Percentiles rank a stretch among this genome's conserved stretches.
phyloP scores from a whole-genome alignment of 164 flowering plant genomes.

The Sextonia rubra region DNA sequence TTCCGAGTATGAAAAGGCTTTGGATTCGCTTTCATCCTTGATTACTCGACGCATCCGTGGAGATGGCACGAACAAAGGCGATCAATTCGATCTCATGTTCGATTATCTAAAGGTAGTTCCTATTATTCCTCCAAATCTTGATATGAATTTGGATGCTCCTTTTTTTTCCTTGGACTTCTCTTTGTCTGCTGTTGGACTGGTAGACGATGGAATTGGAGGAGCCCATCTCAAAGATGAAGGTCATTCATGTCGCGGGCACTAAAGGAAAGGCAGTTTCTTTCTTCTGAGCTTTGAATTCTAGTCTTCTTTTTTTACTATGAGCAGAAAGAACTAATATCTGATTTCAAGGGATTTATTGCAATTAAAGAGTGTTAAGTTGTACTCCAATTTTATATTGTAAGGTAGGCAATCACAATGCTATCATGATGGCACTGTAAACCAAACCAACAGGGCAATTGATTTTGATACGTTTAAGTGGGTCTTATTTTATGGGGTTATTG shows the following conservation, averaged over 20 bases:
- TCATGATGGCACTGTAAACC: no score
- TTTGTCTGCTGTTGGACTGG: not conserved
- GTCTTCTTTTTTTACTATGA: no score
- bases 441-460: not conserved
- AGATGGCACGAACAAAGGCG: slow-evolving; percentile 60
- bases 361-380: no score
- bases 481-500: not conserved
- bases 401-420: no score
- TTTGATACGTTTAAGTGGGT: not conserved
- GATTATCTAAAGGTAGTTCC: slow-evolving; percentile 71
- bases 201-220: slow-evolving; percentile 85
- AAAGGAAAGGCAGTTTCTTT: slow-evolving; percentile 73
- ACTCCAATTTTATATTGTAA: no score
- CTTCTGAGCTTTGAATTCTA: no score
- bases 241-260: slow-evolving; percentile 97
- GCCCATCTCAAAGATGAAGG: slow-evolving; percentile 59
- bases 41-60: slow-evolving; percentile 77
- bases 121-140: not conserved
- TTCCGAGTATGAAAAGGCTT: slow-evolving; percentile 68
- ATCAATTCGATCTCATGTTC: slow-evolving; percentile 50
- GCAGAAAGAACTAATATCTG: no score
- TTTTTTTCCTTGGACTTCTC: not conserved
- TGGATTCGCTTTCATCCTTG: slow-evolving; percentile 82
- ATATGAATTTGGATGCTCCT: not conserved
- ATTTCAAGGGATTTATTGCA: no score